Base-by-base conservation (phyloP, 495 filamentous ascomycete genomes). In the Xylaria acuta region DNA sequence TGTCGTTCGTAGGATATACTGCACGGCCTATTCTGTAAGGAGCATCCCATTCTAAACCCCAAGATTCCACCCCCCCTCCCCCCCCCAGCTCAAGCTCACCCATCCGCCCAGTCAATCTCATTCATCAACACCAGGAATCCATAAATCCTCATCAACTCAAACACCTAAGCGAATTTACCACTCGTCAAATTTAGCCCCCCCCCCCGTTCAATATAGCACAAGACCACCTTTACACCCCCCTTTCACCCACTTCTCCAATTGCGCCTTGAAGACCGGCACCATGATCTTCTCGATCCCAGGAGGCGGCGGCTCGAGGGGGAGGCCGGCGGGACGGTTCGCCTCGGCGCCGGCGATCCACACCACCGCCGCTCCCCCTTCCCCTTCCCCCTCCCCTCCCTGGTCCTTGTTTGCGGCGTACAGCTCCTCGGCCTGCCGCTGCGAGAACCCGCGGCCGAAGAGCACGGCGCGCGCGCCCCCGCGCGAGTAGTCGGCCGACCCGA, bases 401-500 rank as follows among this genome's bases (percentile, higher is more conserved):
- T 16, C 11, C 16, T 45, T 65, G 63, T 51, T 56, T 1, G 40
- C n/a, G 5, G 14, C 56, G 45, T 53, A 54, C 18, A 73, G 45
- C 7, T 45, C 38, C 65, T 73, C 64, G 36, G 53, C 71, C n/a
- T 73, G 30, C 25, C 27, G 3, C 36, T 62, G 53, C 25, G 54
- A 60, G 71, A 73, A 71, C 1, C 66, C 76, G 38, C 80, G 75
- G 40, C 64, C 82, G 27, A 63, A 73, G 34, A 78, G 59, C 34
- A 80, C 80, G 72, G 70, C 78, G 70, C 32, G 64, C 12, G 73
- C 76, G 32, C 78, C 74, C 56, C 74, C 69, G 20, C 5, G 45
- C 9, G 64, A 76, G 25, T 77, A 82, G 65, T 81, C 65, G 16
- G 69, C 78, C 38, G 81, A 83, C 58, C 71, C 71, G 2, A 69